These are phyloP conservation scores for Suaeda aralocaspica DNA, from an alignment of 148 eudicot species.

Conservation along the genomic window DNA sequence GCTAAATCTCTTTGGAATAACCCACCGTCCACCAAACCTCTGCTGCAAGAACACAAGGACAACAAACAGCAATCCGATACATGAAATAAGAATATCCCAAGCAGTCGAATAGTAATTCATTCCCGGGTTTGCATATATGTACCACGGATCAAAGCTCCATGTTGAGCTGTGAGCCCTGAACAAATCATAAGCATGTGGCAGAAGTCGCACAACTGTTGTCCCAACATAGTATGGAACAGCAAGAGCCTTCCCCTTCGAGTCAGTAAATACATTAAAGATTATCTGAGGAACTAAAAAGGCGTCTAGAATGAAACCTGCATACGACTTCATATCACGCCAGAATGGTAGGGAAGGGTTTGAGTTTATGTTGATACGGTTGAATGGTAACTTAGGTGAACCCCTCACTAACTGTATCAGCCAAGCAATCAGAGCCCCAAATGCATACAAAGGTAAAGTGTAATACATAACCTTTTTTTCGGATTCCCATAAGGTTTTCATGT, in stretches of 20 bases:
- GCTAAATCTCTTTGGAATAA: constrained; percentile 58
- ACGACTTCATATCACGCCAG: constrained; percentile 72
- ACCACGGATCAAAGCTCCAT: constrained; percentile 37
- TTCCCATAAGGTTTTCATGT: constrained; percentile 38
- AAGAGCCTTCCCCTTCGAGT: constrained; percentile 49
- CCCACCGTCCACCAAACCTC: constrained; percentile 59
- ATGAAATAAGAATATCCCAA: constrained; percentile 69
- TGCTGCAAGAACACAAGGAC: constrained; percentile 62
- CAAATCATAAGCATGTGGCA: constrained; percentile 76
- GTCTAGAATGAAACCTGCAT: constrained; percentile 68
- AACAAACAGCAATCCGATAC: constrained; percentile 44
- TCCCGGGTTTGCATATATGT: constrained; percentile 63
- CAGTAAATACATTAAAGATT: constrained; percentile 54
- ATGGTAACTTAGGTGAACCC: constrained; percentile 27
- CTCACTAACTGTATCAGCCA: constrained; percentile 49
- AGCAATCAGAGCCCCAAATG: constrained; percentile 54
- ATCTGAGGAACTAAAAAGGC: constrained; percentile 80
- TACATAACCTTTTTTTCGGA: constrained; percentile 64
- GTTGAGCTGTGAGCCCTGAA: constrained; percentile 52
- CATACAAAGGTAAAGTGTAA: constrained; percentile 51
- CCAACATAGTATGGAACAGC: constrained; percentile 56
- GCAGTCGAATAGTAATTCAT: constrained; percentile 63
- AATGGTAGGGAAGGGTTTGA: constrained; percentile 32
- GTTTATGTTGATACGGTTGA: constrained; percentile 2
- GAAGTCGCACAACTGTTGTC: constrained; percentile 58